phyloP scores from a whole-genome alignment of 1,284 basidiomycete genomes.

The Leccinum solheimii region DNA sequence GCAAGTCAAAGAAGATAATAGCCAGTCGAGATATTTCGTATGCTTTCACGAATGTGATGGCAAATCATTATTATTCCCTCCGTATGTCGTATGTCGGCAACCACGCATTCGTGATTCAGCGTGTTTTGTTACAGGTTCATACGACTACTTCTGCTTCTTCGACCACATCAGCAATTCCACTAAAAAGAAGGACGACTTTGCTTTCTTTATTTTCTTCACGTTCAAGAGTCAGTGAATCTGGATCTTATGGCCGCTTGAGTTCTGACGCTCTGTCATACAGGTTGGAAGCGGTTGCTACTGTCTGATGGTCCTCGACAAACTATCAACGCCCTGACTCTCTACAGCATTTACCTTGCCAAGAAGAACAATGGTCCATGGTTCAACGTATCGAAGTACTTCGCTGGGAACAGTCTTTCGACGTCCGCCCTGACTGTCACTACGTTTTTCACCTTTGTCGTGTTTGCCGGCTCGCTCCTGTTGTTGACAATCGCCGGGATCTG shows the following conservation, averaged over 20 bases:
- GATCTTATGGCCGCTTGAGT: constrained; percentile 11
- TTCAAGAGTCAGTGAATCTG: constrained; percentile 80
- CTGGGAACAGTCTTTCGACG: constrained; percentile 70
- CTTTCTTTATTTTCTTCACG: constrained; percentile 98
- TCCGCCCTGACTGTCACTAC: constrained; percentile 85
- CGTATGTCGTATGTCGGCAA: constrained; percentile 51
- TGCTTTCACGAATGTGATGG: constrained; percentile 96
- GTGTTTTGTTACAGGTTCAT: constrained; percentile 61
- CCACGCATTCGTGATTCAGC: not conserved
- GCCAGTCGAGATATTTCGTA: constrained; percentile 94
- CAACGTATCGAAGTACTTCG: constrained; percentile 68
- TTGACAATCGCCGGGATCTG: constrained; percentile 83
- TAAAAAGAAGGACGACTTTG: constrained; percentile 95
- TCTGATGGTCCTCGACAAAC: constrained; percentile 98
- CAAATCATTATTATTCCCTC: constrained; percentile 92
- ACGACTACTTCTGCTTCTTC: constrained; percentile 98
- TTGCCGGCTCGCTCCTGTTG: constrained; percentile 79
- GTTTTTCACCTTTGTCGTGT: constrained; percentile 88
- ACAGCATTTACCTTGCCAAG: constrained; percentile 85
- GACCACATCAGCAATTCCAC: constrained; percentile 94
- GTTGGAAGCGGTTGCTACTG: constrained; percentile 92
- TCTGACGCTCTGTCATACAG: constrained; percentile 41
- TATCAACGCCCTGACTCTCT: constrained; percentile 94
- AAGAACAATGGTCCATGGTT: constrained; percentile 68
- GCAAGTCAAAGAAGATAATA: constrained; percentile 92